Base-by-base conservation (phyloP, 306 rosid genomes). In the Inga laurina region DNA sequence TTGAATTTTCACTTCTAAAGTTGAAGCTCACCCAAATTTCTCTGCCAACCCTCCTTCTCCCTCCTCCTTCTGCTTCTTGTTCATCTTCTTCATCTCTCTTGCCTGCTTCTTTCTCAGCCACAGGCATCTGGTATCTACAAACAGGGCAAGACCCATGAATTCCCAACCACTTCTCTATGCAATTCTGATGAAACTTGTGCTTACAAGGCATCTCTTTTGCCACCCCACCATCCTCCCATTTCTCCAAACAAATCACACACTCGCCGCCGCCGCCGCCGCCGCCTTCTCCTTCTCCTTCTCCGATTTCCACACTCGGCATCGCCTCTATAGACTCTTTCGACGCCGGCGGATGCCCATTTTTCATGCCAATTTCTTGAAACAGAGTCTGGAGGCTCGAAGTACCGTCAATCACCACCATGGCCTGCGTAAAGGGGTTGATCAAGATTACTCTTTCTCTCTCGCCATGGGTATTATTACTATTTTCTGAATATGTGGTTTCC, bases 141-240 rank as follows among this genome's bases (percentile, higher is more conserved):
- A 96, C 91, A 70, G 97, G 99, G 79, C 97, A 94, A 24, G 91
- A 82, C 51, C 98, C 99, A 79, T 89, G 99, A 52, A 86, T 78
- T 76, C 88, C 85, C 43, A 93, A 44, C 99, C 99, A 96, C 90
- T 87, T 91, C 84, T 90, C 96, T 48, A 93, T 86, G 21, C 99
- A 93, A 73, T 48, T 57, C 0, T 41, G 69, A 19, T 93, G 98
- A 83, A 93, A 96, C 66, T 83, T 88, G 66, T 96, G 99, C 82
- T 78, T 82, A 77, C 97, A 93, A 5, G 98, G 94, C 98, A 96
- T 93, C 54, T 90, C 90, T 24, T 85, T 96, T 0, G 78, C 94
- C 43, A 83, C 67, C 14, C 85, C 86, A 73, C 91, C 93, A 45
- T 83, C 83, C 75, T 85, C 90, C 84, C 86, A 89, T 54, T 91